These are phyloP conservation scores for Cardiospermum halicacabum DNA, from an alignment of 345 rosid genomes.

Conservation along the genomic window DNA sequence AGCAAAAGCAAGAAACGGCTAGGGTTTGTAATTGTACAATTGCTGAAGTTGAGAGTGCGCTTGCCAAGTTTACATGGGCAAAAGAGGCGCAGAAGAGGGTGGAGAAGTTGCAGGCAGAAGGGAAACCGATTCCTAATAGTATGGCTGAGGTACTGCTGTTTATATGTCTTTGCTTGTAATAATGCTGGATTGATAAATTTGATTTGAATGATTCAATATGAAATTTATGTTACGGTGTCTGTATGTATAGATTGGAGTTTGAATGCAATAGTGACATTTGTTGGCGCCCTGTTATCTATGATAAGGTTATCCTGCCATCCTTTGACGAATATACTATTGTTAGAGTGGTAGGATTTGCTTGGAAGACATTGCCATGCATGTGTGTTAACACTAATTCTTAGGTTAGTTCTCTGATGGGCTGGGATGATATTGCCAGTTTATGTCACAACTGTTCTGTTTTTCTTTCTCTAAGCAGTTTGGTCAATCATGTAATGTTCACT, in stretches of 20 bases:
- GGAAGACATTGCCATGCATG: background rate
- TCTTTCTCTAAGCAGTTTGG: too few species aligned
- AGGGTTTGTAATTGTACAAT: slow-evolving; percentile 71
- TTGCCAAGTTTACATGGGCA: slow-evolving; percentile 85
- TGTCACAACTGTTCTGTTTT: background rate
- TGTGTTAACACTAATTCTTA: background rate
- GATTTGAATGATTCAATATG: background rate
- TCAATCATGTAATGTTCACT: background rate
- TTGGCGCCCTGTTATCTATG: background rate
- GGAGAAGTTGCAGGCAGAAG: slow-evolving; percentile 63
- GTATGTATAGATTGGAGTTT: background rate
- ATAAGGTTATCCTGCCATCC: background rate
- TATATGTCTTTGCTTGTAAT: slow-evolving; percentile 1
- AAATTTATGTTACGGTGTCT: background rate
- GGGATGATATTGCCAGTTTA: background rate
- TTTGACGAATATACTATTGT: background rate
- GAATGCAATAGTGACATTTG: background rate
- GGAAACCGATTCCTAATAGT: slow-evolving; percentile 83
- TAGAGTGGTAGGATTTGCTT: background rate
- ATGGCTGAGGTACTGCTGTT: slow-evolving; percentile 63
- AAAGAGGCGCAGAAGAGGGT: slow-evolving; percentile 73
- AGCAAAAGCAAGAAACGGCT: slow-evolving; percentile 84
- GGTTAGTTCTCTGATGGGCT: background rate
- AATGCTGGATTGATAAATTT: background rate
- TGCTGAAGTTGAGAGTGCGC: slow-evolving; percentile 73